Evolutionary conservation across 257 asterid genomes (phyloP).

Genomic region (Nicotiana sylvestris): DNA sequence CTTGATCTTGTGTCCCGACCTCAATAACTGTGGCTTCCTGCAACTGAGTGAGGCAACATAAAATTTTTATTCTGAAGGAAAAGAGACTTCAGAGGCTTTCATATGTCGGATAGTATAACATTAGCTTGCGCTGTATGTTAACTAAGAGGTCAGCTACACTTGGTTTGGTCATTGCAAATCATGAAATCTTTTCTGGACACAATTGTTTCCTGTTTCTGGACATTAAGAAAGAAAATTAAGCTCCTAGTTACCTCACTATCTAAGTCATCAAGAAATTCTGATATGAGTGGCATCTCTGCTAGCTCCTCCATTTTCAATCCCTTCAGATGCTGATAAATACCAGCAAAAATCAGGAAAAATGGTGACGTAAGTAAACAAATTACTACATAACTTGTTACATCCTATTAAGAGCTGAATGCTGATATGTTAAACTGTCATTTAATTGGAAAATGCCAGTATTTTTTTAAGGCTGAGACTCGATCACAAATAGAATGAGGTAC

Average conservation of each 20-base stretch:
- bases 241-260: constrained; percentile 46
- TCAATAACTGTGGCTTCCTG: constrained; percentile 41
- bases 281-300: constrained; percentile 66
- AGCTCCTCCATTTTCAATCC: constrained; percentile 58
- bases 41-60: neutral
- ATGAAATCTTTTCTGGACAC: no score
- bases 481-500: neutral
- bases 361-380: no score
- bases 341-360: neutral
- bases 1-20: constrained; percentile 27
- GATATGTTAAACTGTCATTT: neutral
- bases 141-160: neutral
- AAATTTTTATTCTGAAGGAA: neutral
- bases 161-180: no score
- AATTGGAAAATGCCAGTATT: neutral
- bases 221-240: no score
- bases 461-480: no score
- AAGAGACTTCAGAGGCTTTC: neutral
- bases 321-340: constrained; percentile 58
- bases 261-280: constrained; percentile 58
- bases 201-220: no score
- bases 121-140: neutral
- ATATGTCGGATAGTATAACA: neutral
- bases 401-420: no score
- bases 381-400: no score